Conservation (phyloP, 2,329 filamentous ascomycete genomes). For the Bipolaris cookei region DNA sequence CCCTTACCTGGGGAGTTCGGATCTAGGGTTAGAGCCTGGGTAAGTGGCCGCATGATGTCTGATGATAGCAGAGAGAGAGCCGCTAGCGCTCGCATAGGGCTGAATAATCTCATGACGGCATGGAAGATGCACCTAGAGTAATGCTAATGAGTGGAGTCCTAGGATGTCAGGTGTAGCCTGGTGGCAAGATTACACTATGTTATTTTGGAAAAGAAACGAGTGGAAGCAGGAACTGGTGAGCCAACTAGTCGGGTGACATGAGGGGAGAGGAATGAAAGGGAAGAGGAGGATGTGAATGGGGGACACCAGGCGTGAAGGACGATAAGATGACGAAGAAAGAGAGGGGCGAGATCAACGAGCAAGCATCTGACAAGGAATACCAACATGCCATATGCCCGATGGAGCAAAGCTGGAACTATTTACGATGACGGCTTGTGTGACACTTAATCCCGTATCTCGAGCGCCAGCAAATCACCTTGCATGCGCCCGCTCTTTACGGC, state of each 20-base stretch:
- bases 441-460: slow-evolving; percentile 7
- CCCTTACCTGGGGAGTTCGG: slow-evolving; percentile 30
- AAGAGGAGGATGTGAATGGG: neutral
- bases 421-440: slow-evolving; percentile 1
- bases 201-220: slow-evolving; percentile 7
- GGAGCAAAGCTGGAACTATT: neutral
- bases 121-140: slow-evolving; percentile 18
- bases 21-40: slow-evolving; percentile 34
- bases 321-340: slow-evolving; percentile 14
- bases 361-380: slow-evolving; percentile 6
- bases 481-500: neutral
- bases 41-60: slow-evolving; percentile 27
- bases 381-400: neutral
- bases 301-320: slow-evolving; percentile 1
- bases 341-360: slow-evolving; percentile 13
- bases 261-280: neutral
- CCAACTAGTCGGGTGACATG: neutral
- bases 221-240: neutral
- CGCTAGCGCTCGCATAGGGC: slow-evolving; percentile 35
- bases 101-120: slow-evolving; percentile 37
- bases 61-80: slow-evolving; percentile 33
- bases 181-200: slow-evolving; percentile 1
- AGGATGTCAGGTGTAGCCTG: slow-evolving; percentile 7
- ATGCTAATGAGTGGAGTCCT: slow-evolving; percentile 9
- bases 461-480: slow-evolving; percentile 14